Evolutionary conservation across 2,329 filamentous ascomycete species (phyloP).

Genomic region (Trichophyton mentagrophytes): DNA sequence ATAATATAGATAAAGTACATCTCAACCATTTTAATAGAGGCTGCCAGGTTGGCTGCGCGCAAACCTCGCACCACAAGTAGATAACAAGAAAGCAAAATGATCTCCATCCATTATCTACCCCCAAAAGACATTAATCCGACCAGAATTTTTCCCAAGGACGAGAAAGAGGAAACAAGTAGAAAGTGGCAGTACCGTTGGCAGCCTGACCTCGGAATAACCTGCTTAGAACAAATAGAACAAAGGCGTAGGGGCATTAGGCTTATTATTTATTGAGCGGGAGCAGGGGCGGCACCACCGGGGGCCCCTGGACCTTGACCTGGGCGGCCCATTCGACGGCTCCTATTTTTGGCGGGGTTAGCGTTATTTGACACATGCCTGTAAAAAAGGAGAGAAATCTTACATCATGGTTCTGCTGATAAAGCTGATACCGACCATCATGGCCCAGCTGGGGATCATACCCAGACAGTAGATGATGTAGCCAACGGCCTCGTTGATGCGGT

Average conservation of each 20-base stretch:
- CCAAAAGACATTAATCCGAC: slow-evolving; percentile 1
- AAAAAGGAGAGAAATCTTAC: slow-evolving; percentile 33
- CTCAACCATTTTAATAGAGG: slow-evolving; percentile 1
- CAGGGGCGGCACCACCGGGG: slow-evolving; percentile 3
- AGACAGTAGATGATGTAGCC: slow-evolving; percentile 46
- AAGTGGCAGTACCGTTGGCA: neutral
- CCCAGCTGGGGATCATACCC: slow-evolving; percentile 48
- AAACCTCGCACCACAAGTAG: neutral
- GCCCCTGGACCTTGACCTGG: slow-evolving; percentile 5
- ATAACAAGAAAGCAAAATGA: neutral
- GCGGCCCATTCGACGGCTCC: slow-evolving; percentile 17
- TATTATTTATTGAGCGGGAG: slow-evolving; percentile 7
- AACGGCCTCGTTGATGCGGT: slow-evolving; percentile 40
- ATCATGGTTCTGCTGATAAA: slow-evolving; percentile 50
- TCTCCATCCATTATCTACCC: slow-evolving; percentile 3
- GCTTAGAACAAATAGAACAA: neutral
- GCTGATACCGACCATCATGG: slow-evolving; percentile 51
- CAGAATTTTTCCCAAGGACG: neutral
- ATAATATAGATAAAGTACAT: neutral
- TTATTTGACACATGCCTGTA: neutral
- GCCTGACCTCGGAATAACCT: neutral
- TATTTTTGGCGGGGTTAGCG: slow-evolving; percentile 8
- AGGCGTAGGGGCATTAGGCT: neutral
- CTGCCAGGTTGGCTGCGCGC: neutral
- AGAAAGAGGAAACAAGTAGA: neutral